A percentile compares a stretch with the other conserved stretches of the same genome.
phyloP scores from a whole-genome alignment of 1,284 basidiomycete species.

The Trametes hirsuta region DNA sequence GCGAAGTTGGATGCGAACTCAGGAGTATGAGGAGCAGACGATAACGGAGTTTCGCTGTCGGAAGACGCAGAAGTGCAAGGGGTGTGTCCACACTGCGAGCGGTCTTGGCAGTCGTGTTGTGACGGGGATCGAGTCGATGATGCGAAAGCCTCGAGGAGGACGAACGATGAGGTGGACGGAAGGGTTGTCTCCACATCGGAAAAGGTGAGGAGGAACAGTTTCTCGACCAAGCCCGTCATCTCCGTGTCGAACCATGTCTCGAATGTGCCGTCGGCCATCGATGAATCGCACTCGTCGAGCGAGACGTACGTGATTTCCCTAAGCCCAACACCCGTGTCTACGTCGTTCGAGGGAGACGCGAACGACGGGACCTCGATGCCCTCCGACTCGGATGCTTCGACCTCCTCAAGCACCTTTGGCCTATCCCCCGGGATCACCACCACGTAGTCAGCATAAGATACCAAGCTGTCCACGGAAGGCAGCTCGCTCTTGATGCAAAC shows the following conservation, averaged over 20 bases:
- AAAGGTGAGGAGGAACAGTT: neutral
- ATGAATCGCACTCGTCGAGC: neutral
- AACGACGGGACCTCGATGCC: neutral
- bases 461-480: neutral
- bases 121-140: neutral
- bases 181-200: neutral
- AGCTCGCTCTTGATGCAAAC: neutral
- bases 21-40: neutral
- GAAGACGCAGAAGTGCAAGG: neutral
- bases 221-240: no score
- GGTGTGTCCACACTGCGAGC: no score
- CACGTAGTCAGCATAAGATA: neutral
- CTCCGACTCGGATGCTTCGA: neutral
- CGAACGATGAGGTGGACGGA: neutral
- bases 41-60: neutral
- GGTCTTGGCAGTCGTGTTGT: neutral
- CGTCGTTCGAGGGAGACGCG: neutral
- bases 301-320: neutral
- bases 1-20: slow-evolving; percentile 8
- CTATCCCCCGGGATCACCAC: neutral
- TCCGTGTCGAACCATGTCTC: no score
- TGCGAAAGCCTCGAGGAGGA: neutral
- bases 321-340: neutral
- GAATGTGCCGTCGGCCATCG: no score
- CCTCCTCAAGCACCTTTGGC: neutral